Percentiles rank a stretch among this genome's conserved stretches.
Evolutionary conservation across 2,329 filamentous ascomycete species (phyloP).

Genomic region (Bipolaris bicolor): DNA sequence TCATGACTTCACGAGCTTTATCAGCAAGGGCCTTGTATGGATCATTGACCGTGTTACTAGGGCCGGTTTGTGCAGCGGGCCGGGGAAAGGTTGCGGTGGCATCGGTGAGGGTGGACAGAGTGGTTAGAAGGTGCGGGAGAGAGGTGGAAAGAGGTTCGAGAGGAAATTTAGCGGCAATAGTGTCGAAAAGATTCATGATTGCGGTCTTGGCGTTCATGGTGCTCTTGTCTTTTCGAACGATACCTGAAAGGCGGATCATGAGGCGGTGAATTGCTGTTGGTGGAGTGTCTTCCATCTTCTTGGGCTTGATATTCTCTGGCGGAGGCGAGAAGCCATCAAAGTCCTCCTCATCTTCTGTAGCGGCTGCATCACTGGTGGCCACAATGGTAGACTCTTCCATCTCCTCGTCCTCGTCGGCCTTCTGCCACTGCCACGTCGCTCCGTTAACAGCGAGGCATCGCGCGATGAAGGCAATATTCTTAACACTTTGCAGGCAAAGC

Average conservation of each 20-base stretch:
- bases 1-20: slow-evolving; percentile 78
- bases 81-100: slow-evolving; percentile 73
- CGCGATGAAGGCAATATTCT: slow-evolving; percentile 83
- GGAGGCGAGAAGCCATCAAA: slow-evolving; percentile 34
- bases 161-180: slow-evolving; percentile 68
- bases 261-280: slow-evolving; percentile 71
- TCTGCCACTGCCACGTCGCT: slow-evolving; percentile 53
- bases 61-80: slow-evolving; percentile 69
- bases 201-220: slow-evolving; percentile 76
- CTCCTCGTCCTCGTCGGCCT: slow-evolving; percentile 51
- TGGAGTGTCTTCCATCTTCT: slow-evolving; percentile 29
- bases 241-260: slow-evolving; percentile 76
- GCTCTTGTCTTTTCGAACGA: slow-evolving; percentile 71
- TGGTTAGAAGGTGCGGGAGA: slow-evolving; percentile 68
- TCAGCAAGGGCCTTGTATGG: slow-evolving; percentile 73
- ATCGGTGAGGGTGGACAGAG: slow-evolving; percentile 85
- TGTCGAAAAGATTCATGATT: slow-evolving; percentile 74
- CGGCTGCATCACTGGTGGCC: slow-evolving; percentile 27
- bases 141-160: slow-evolving; percentile 64
- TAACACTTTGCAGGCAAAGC: slow-evolving; percentile 77
- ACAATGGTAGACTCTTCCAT: slow-evolving; percentile 51
- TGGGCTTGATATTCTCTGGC: slow-evolving; percentile 19
- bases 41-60: slow-evolving; percentile 56
- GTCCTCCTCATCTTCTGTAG: slow-evolving; percentile 48
- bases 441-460: slow-evolving; percentile 67